A percentile compares a stretch with the other conserved stretches of the same genome.
Conservation (phyloP, 495 filamentous ascomycete genomes). For the Corynascus novoguineensis region DNA sequence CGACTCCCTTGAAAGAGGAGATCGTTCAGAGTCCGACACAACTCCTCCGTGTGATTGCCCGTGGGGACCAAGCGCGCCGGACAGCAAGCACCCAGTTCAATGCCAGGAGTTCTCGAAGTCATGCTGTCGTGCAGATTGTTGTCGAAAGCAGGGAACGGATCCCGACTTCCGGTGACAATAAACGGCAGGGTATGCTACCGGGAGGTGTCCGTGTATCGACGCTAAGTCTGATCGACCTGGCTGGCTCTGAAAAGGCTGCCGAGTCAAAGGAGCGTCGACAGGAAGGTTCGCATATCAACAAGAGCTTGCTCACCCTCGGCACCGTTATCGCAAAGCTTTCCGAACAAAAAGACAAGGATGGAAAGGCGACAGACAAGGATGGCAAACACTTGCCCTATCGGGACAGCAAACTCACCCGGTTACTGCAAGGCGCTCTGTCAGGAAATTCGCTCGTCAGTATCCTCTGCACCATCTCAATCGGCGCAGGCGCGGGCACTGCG, state of each 20-base stretch:
- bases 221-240: constrained; percentile 90
- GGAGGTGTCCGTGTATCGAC: constrained; percentile 95
- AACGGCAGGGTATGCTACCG: constrained; percentile 70
- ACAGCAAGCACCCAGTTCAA: constrained; percentile 96
- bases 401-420: constrained; percentile 91
- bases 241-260: constrained; percentile 91
- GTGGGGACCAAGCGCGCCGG: constrained; percentile 83
- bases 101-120: constrained; percentile 89
- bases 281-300: constrained; percentile 97
- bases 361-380: constrained; percentile 68
- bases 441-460: constrained; percentile 95
- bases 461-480: constrained; percentile 87
- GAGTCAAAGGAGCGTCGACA: constrained; percentile 91
- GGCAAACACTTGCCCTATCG: constrained; percentile 89
- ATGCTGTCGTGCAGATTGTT: constrained; percentile 97
- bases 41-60: constrained; percentile 86
- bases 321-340: constrained; percentile 86
- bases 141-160: constrained; percentile 91
- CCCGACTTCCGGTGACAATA: constrained; percentile 54
- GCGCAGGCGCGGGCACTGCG: constrained; percentile 57
- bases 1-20: constrained; percentile 92
- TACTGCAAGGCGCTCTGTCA: constrained; percentile 88
- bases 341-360: constrained; percentile 77
- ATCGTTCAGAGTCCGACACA: constrained; percentile 98
- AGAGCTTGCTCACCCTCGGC: constrained; percentile 88